A percentile compares a stretch with the other conserved stretches of the same genome.
Evolutionary conservation across 2,329 filamentous ascomycete species (phyloP).

Genomic region (Akanthomyces lecanii): DNA sequence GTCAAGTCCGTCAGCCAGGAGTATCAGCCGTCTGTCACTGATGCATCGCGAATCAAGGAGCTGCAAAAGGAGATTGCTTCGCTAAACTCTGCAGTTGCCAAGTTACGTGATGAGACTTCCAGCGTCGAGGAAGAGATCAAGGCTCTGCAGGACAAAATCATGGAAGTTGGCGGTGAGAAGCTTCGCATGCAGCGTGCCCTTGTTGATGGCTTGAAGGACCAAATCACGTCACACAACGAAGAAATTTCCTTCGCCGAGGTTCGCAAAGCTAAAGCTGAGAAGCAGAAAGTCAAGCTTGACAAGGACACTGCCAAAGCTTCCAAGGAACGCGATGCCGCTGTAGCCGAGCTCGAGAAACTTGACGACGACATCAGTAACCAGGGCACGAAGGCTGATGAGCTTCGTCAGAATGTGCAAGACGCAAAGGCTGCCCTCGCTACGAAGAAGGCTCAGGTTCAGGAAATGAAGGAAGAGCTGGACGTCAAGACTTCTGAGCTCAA

Average conservation of each 20-base stretch:
- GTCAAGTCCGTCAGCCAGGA: slow-evolving; percentile 80
- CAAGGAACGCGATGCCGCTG: slow-evolving; percentile 70
- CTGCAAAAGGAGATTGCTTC: slow-evolving; percentile 75
- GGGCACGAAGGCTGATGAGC: slow-evolving; percentile 67
- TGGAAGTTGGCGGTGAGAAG: slow-evolving; percentile 94
- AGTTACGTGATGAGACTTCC: slow-evolving; percentile 77
- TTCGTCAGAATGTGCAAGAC: slow-evolving; percentile 70
- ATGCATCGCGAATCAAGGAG: slow-evolving; percentile 67
- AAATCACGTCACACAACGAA: slow-evolving; percentile 76
- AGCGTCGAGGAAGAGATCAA: slow-evolving; percentile 93
- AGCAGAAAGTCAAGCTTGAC: slow-evolving; percentile 80
- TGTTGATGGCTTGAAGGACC: slow-evolving; percentile 83
- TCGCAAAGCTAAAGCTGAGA: slow-evolving; percentile 86
- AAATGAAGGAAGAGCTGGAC: slow-evolving; percentile 80
- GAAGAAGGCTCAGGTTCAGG: slow-evolving; percentile 75
- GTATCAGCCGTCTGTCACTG: slow-evolving; percentile 73
- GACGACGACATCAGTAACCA: slow-evolving; percentile 77
- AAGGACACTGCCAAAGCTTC: slow-evolving; percentile 76
- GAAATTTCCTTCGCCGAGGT: slow-evolving; percentile 83
- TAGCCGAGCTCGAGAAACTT: slow-evolving; percentile 70
- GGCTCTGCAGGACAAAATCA: slow-evolving; percentile 89
- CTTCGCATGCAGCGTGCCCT: slow-evolving; percentile 85
- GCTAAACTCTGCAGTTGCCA: slow-evolving; percentile 73
- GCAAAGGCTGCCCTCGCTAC: slow-evolving; percentile 72
- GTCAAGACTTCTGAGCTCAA: slow-evolving; percentile 83